Evolutionary conservation across 2,329 filamentous ascomycete genomes (phyloP), one percentile per base, ranked within the genome.

Genomic region (Emmonsia crescens): DNA sequence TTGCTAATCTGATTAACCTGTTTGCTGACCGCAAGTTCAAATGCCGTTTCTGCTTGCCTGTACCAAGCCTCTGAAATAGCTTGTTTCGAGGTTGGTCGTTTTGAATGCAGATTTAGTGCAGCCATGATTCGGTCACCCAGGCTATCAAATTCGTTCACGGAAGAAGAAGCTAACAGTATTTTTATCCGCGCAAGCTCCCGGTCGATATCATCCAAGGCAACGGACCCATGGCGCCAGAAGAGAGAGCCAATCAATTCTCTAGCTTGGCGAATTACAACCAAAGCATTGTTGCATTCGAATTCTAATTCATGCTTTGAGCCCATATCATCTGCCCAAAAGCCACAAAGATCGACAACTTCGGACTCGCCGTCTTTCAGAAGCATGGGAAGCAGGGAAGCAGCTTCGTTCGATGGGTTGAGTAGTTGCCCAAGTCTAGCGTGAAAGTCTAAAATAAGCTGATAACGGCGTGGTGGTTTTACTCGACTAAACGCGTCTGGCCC

Each of bases 211-310:
- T 59, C 57, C 9, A 36, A 36, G 27, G 46, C 33, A 36, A 48
- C 56, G 8, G 46, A 51, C 5, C 33, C 46, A 51, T 21, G 31
- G 9, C 36, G 42, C 42, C 57, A 38, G 21, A 10, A 38, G 31
- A 59, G 57, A n/a, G 27, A 48, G 16, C 33, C 21, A 38, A n/a
- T 36, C 21, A 29, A n/a, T 38, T 59, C 57, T 38, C 31, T 59
- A 10, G 57, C 57, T 21, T 59, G 42, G 29, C 31, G 57, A 36
- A 59, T 51, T 21, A 29, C 42, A 59, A 51, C 33, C 31, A 60
- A 42, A 29, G 59, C 36, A 29, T 42, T 29, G 24, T 60, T n/a
- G 36, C 59, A 60, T 29, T 60, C 59, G 59, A 60, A 60, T 52
- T 52, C 46, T 44, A 60, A 4, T 33, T 60, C 59, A 31, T 55